These are phyloP conservation scores for Cercophora samala DNA, from an alignment of 495 filamentous ascomycete species.

Conservation along the genomic window DNA sequence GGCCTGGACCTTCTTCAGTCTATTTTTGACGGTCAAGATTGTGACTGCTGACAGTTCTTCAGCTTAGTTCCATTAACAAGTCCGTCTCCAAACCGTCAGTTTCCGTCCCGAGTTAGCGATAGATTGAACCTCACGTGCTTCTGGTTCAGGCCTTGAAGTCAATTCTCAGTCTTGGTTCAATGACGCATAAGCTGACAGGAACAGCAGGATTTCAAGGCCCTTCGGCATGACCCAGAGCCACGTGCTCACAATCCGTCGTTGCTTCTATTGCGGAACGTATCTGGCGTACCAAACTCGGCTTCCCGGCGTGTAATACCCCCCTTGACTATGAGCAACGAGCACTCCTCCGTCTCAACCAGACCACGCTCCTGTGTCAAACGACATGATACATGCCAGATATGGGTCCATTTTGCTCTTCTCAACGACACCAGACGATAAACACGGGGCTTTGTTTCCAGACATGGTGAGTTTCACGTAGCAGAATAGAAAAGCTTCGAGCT, in stretches of 20 bases:
- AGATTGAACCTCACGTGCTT: not conserved
- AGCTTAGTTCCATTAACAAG: not conserved
- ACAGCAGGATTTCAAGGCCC: not conserved
- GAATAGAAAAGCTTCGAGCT: not conserved
- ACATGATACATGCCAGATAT: conserved; percentile 2
- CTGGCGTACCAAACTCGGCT: not conserved
- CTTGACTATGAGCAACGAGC: not conserved
- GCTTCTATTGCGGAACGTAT: not conserved
- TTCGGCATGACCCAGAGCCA: not conserved
- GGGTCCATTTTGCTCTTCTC: not conserved
- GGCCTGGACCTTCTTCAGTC: conserved; percentile 3
- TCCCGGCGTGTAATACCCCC: not conserved
- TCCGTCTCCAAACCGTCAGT: not conserved
- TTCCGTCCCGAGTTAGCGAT: not conserved
- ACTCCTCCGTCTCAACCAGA: not conserved
- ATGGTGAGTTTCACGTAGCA: conserved; percentile 1
- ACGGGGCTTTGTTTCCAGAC: conserved; percentile 8
- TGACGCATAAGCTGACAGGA: not conserved
- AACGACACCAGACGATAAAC: not conserved
- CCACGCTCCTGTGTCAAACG: not conserved
- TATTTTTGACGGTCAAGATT: conserved; percentile 1
- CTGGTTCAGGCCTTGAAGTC: not conserved
- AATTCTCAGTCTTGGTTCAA: not conserved
- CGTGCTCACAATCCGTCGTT: not conserved
- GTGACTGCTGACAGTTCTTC: not conserved